These are phyloP conservation scores for Hansfordia pulvinata DNA, from an alignment of 2,329 filamentous ascomycete genomes.

Conservation along the genomic window DNA sequence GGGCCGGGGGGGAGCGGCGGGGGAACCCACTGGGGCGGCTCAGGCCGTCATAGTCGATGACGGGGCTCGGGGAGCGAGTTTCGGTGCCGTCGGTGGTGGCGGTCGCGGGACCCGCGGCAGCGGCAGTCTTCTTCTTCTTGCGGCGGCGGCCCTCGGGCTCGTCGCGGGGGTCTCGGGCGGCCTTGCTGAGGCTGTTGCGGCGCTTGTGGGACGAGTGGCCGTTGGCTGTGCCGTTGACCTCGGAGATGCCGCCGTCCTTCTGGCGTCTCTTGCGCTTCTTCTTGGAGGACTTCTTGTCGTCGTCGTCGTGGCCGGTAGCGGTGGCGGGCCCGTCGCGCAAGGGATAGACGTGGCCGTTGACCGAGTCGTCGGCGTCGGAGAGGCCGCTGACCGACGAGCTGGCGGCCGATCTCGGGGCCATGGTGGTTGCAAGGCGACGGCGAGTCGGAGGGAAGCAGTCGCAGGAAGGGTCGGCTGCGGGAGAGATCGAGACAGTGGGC, in stretches of 20 bases:
- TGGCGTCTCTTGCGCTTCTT: constrained; percentile 13
- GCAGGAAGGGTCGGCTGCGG: too few relatives aligned
- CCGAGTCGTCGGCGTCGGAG: constrained; percentile 18
- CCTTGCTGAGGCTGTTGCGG: constrained; percentile 42
- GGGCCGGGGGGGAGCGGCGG: neutral
- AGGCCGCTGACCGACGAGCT: constrained; percentile 8
- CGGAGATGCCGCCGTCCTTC: constrained; percentile 14
- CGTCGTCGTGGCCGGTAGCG: constrained; percentile 6
- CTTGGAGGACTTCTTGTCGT: constrained; percentile 18
- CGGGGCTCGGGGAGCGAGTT: constrained; percentile 36
- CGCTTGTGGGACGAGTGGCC: constrained; percentile 22
- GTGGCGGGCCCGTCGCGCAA: too few relatives aligned
- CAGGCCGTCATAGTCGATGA: constrained; percentile 49
- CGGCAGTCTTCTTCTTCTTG: constrained; percentile 20
- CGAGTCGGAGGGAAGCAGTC: too few relatives aligned
- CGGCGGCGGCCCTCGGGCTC: constrained; percentile 23
- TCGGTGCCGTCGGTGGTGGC: constrained; percentile 12
- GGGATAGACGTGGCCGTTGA: constrained; percentile 10
- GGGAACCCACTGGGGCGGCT: constrained; percentile 37
- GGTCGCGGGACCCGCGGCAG: constrained; percentile 7
- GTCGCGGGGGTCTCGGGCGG: constrained; percentile 46
- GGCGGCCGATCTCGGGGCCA: too few relatives aligned
- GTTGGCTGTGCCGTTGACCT: constrained; percentile 20
- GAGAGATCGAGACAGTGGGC: too few relatives aligned
- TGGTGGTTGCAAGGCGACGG: too few relatives aligned